These are phyloP conservation scores for Pyrenochaeta sp. DNA, from an alignment of 2,329 filamentous ascomycete species.

Conservation along the genomic window DNA sequence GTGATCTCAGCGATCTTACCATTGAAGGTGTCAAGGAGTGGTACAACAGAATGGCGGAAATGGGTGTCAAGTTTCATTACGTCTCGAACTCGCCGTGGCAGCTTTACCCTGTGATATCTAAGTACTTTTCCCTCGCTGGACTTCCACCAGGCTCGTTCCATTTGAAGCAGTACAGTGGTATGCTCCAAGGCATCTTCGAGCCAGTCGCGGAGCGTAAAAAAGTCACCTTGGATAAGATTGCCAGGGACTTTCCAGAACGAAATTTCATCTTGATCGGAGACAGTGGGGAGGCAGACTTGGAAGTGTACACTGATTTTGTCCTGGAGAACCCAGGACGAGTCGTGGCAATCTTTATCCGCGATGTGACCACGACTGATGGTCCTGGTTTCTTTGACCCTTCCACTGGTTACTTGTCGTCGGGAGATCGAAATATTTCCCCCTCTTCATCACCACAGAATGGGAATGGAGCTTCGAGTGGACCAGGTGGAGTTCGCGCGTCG, in stretches of 20 bases:
- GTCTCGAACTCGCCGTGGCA: slow-evolving; percentile 99
- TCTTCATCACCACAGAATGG: slow-evolving; percentile 27
- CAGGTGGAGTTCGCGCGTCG: slow-evolving; percentile 21
- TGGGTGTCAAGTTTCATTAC: slow-evolving; percentile 92
- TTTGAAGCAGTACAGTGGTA: slow-evolving; percentile 93
- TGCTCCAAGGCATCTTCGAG: slow-evolving; percentile 98
- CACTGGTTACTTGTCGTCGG: slow-evolving; percentile 45
- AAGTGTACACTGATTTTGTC: slow-evolving; percentile 96
- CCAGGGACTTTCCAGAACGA: slow-evolving; percentile 87
- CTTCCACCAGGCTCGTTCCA: slow-evolving; percentile 91
- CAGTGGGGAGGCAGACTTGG: slow-evolving; percentile 94
- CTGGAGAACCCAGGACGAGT: slow-evolving; percentile 83
- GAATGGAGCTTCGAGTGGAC: slow-evolving; percentile 12
- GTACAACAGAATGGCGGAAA: slow-evolving; percentile 79
- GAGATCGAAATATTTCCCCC: slow-evolving; percentile 37
- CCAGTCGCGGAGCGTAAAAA: slow-evolving; percentile 96
- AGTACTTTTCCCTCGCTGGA: slow-evolving; percentile 81
- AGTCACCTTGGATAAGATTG: slow-evolving; percentile 81
- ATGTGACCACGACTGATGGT: slow-evolving; percentile 83
- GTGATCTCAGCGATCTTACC: slow-evolving; percentile 80
- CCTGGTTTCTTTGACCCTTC: slow-evolving; percentile 81
- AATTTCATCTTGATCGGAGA: slow-evolving; percentile 93
- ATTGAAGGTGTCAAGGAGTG: slow-evolving; percentile 89
- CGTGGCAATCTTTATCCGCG: slow-evolving; percentile 89
- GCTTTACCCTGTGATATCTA: slow-evolving; percentile 86